Evolutionary conservation across 1,284 basidiomycete species (phyloP), one percentile per base, ranked within the genome.

Genomic region (Coniferiporia sulphurascens): DNA sequence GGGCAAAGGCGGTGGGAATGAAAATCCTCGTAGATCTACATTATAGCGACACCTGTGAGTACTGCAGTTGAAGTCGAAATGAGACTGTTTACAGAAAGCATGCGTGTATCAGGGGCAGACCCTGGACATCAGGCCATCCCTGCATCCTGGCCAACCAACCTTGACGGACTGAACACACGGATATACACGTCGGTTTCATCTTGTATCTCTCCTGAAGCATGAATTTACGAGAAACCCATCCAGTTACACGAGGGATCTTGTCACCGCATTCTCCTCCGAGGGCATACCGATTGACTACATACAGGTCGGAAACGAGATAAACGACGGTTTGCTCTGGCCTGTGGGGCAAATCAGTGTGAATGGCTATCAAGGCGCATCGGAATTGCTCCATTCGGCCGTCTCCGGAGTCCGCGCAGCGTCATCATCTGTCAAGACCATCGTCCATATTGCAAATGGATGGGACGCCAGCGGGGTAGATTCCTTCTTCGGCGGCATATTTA

Each of bases 371-470:
- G 76, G 77, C 10, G 75, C 81, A 48, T 85, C 84, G 3, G 79
- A 85, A 68, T 73, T 86, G 17, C 74, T 86, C 38, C 80, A 86
- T 65, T 85, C 83, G 1, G 83, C 84, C n/a, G 65, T 72, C 34
- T 70, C 71, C 62, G 75, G 74, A 22, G 77, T 74, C 15, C 73
- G 74, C 34, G 65, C 68, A 41, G 76, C 74, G 7, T 79, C 74
- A 1, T 75, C 76, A 3, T 73, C 72, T 10, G 75, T 79, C 3
- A 80, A 79, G 66, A 81, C 78, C 48, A 76, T 86, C 71, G 70
- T 86, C 27, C 85, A 86, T 66, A 76, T 86, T 52, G 83, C 83
- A 3, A 83, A 87, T 62, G 84, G 84, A 1, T 87, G 85, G 85
- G 73, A 84, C 62, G 74, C 69, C 52, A 64, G 70, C 34, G 74